These are phyloP conservation scores for Penicillium tannophilum DNA, from an alignment of 495 filamentous ascomycete species.

Conservation along the genomic window DNA sequence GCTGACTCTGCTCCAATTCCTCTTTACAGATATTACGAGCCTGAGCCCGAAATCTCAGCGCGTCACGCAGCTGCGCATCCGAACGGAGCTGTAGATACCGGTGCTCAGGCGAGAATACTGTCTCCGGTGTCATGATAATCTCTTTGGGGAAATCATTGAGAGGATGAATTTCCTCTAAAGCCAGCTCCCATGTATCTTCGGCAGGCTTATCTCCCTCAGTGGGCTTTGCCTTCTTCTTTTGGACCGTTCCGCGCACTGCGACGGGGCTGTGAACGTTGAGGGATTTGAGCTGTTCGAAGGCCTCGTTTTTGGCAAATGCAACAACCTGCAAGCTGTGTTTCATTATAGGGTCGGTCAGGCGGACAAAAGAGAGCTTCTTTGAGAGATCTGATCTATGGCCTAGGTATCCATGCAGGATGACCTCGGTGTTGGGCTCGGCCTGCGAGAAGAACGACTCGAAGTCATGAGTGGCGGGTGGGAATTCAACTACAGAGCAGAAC, in stretches of 20 bases:
- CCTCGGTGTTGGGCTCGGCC: slow-evolving; percentile 47
- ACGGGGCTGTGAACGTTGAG: slow-evolving; percentile 56
- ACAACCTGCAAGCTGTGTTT: slow-evolving; percentile 54
- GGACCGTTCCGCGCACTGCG: slow-evolving; percentile 50
- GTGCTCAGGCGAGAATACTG: slow-evolving; percentile 68
- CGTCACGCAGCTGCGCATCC: slow-evolving; percentile 59
- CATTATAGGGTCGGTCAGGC: slow-evolving; percentile 55
- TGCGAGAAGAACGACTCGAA: slow-evolving; percentile 46
- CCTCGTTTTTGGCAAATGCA: slow-evolving; percentile 45
- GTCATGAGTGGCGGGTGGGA: slow-evolving; percentile 52
- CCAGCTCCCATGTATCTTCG: slow-evolving; percentile 57
- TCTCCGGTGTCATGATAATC: slow-evolving; percentile 70
- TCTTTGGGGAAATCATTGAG: slow-evolving; percentile 78
- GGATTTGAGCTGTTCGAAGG: slow-evolving; percentile 49
- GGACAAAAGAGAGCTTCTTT: slow-evolving; percentile 69
- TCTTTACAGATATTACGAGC: slow-evolving; percentile 54
- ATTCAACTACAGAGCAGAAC: slow-evolving; percentile 44
- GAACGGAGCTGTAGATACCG: slow-evolving; percentile 86
- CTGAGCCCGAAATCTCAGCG: slow-evolving; percentile 60
- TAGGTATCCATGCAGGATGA: slow-evolving; percentile 75
- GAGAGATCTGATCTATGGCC: slow-evolving; percentile 61
- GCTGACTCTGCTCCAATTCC: slow-evolving; percentile 44
- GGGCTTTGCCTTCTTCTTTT: slow-evolving; percentile 42
- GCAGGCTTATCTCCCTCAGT: slow-evolving; percentile 19
- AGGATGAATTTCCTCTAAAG: slow-evolving; percentile 61